A percentile compares a stretch with the other conserved stretches of the same genome.
Conservation (phyloP, 2,329 filamentous ascomycete genomes). For the Microsporum ferrugineum region DNA sequence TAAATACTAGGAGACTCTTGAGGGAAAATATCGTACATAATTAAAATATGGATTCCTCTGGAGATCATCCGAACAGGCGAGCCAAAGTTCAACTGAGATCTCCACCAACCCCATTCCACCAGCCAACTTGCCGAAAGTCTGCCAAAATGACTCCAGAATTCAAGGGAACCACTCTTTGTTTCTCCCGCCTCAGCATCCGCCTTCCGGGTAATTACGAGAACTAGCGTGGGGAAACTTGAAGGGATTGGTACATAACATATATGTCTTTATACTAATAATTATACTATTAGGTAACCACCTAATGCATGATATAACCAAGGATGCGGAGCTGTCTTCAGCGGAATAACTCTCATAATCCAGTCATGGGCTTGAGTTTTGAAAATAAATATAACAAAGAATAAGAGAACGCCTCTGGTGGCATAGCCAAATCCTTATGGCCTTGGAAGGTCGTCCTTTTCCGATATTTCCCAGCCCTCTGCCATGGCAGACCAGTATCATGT, state of each 20-base stretch:
- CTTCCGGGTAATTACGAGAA: not conserved
- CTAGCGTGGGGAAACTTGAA: not conserved
- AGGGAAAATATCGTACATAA: not conserved
- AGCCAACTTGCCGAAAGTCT: not conserved
- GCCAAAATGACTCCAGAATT: not conserved
- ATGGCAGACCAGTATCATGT: not conserved
- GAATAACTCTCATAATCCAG: not conserved
- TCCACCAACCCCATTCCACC: not conserved
- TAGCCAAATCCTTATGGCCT: not conserved
- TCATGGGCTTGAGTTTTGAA: not conserved
- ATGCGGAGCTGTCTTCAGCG: not conserved
- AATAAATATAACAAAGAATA: not conserved
- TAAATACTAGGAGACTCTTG: not conserved
- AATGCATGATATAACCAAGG: not conserved
- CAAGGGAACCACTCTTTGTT: not conserved
- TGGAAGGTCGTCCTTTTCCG: no score
- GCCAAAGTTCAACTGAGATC: not conserved
- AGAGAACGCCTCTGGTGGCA: not conserved
- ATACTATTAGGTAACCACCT: not conserved
- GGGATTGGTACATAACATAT: not conserved
- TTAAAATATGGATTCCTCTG: not conserved
- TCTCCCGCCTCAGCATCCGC: not conserved
- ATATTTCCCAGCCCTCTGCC: not conserved
- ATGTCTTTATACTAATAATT: not conserved
- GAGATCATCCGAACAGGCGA: not conserved